Evolutionary conservation across 2,329 filamentous ascomycete genomes (phyloP).

Genomic region (Penicillium sclerotiorum): DNA sequence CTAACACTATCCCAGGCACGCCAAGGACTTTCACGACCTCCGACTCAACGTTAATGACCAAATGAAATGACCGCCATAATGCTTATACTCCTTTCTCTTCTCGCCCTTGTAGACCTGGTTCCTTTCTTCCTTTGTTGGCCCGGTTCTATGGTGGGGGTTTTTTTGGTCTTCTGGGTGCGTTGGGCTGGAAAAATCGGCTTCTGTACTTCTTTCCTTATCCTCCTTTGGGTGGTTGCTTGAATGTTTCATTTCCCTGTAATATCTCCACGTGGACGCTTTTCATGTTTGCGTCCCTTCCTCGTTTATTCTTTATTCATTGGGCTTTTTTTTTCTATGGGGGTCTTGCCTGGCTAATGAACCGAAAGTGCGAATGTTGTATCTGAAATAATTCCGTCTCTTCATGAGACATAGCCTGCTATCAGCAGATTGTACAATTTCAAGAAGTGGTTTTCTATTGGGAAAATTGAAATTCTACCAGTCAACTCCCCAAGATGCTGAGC

Average conservation of each 20-base stretch:
- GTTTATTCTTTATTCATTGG: slow-evolving; percentile 3
- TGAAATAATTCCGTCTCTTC: background rate
- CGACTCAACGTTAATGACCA: slow-evolving; percentile 37
- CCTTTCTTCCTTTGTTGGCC: slow-evolving; percentile 12
- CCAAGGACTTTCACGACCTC: slow-evolving; percentile 47
- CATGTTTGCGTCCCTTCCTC: slow-evolving; percentile 9
- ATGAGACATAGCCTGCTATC: background rate
- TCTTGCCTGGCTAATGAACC: background rate
- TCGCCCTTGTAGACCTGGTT: slow-evolving; percentile 17
- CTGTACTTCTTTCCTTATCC: slow-evolving; percentile 13
- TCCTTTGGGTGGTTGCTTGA: slow-evolving; percentile 5
- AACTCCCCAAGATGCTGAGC: too few species aligned
- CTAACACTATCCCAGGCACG: slow-evolving; percentile 35
- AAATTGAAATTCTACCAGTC: too few species aligned
- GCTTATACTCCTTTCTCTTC: slow-evolving; percentile 18
- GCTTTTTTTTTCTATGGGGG: background rate
- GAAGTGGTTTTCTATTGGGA: too few species aligned
- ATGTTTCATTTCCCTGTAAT: slow-evolving; percentile 14
- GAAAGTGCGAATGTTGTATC: background rate
- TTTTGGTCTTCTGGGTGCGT: slow-evolving; percentile 20
- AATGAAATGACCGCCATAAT: slow-evolving; percentile 27
- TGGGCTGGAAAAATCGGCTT: slow-evolving; percentile 11
- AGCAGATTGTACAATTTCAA: background rate
- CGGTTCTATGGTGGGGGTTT: slow-evolving; percentile 15
- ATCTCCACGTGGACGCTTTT: slow-evolving; percentile 17